phyloP scores from a whole-genome alignment of 805 yeast species.

The Yueomyces sp. region DNA sequence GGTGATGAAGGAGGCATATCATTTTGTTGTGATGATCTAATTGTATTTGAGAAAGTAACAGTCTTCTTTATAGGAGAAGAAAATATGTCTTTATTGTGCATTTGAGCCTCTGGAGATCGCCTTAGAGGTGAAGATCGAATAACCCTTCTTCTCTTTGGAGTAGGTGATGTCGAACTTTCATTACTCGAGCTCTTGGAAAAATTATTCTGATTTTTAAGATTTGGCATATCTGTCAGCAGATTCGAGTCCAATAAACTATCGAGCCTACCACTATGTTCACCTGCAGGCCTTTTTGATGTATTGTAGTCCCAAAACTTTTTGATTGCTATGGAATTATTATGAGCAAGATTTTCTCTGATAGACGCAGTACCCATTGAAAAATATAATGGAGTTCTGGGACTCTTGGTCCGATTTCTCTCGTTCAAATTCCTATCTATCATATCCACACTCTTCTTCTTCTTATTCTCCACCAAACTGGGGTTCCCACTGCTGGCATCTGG shows the following conservation, averaged over 20 bases:
- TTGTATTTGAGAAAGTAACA: conserved; percentile 20
- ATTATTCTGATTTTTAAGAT: background rate
- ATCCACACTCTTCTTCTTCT: conserved; percentile 12
- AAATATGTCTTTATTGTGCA: too few relatives aligned
- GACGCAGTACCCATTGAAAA: background rate
- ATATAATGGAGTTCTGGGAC: background rate
- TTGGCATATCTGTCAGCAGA: too few relatives aligned
- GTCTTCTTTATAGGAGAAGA: conserved; percentile 15
- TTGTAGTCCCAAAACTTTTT: background rate
- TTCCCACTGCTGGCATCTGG: too few relatives aligned
- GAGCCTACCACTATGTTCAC: too few relatives aligned
- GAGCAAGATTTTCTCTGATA: too few relatives aligned
- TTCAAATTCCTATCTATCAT: conserved; percentile 15
- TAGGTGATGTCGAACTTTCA: background rate
- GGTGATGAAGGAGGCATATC: background rate
- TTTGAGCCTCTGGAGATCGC: background rate
- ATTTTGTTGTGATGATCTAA: conserved; percentile 10
- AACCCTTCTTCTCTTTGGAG: background rate
- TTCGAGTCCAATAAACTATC: too few relatives aligned
- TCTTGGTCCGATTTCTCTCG: conserved; percentile 4
- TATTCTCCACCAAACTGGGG: too few relatives aligned
- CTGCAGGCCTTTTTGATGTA: background rate
- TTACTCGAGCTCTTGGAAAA: background rate
- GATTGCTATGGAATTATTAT: background rate
- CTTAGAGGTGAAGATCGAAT: background rate